Percentiles rank a stretch among this genome's conserved stretches.
These are phyloP conservation scores for Pelargonium myrrhifolium DNA, from an alignment of 441 rosid species.

Conservation along the genomic window DNA sequence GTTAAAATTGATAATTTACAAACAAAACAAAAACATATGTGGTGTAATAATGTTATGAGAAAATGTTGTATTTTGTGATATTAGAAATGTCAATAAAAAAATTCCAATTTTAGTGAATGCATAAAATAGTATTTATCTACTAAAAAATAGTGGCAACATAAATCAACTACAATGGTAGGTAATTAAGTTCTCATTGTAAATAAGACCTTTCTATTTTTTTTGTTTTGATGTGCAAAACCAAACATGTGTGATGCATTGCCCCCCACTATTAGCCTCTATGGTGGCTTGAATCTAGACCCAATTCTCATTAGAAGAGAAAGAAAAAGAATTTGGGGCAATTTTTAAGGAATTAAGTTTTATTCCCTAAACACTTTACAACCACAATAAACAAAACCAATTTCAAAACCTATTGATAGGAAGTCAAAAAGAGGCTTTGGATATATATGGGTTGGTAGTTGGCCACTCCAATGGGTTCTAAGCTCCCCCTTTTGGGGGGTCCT, in stretches of 20 bases:
- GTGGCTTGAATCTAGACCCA: not conserved
- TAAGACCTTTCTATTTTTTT: not conserved
- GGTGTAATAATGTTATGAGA: too few relatives aligned
- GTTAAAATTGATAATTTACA: too few relatives aligned
- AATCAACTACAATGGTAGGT: too few relatives aligned
- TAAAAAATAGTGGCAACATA: too few relatives aligned
- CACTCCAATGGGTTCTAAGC: not conserved
- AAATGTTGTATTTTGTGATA: too few relatives aligned
- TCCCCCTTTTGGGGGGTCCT: not conserved
- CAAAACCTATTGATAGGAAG: not conserved
- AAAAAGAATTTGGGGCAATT: not conserved
- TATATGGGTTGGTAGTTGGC: constrained; percentile 1
- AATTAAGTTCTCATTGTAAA: not conserved
- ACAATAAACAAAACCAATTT: not conserved
- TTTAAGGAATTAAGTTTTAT: not conserved
- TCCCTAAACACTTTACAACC: not conserved
- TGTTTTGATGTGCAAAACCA: not conserved
- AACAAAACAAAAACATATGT: too few relatives aligned
- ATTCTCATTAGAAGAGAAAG: too few relatives aligned
- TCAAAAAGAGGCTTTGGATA: not conserved
- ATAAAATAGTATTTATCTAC: too few relatives aligned
- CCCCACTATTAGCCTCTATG: not conserved
- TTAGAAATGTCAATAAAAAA: too few relatives aligned
- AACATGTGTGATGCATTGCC: not conserved
- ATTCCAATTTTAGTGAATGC: too few relatives aligned